Evolutionary conservation across 2,329 filamentous ascomycete species (phyloP), one percentile per base, ranked within the genome.

Genomic region (Exophiala lecanii-corni): DNA sequence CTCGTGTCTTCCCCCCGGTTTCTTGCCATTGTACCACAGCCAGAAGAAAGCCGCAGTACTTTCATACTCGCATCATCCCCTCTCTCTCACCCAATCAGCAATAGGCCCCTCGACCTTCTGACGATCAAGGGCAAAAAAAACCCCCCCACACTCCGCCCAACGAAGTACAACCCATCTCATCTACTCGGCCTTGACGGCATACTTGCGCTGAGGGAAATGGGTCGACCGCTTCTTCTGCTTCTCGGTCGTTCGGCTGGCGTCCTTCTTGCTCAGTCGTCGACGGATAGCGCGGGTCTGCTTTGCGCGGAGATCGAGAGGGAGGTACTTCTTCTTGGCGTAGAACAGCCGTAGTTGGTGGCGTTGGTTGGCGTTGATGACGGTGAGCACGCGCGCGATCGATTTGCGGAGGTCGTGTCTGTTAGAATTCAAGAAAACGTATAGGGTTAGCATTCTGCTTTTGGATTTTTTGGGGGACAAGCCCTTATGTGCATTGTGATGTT

Each of bases 281-380:
- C 92, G 89, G 76, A 97, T 94, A 69, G 89, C 92, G 65, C 92
- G 89, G 69, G 92, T 98, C 79, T 92, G 83, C 86, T 97, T 97
- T 69, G 89, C 74, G 74, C 92, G 87, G 78, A 98, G 89, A 73
- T 98, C 94, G 70, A 98, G 88, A 57, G 92, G 92, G 57, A 89
- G 76, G 82, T 96, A 96, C 81, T 96, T 97, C 87, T 97, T 97
- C 84, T 85, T 86, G 82, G 95, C 94, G 84, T 98, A 98, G 86
- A 97, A 97, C 60, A 97, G 80, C 64, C 89, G 89, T 65, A 98
- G 88, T 78, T 97, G 89, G 60, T 88, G 79, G 72, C 94, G 86
- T 80, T 98, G 92, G 82, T 94, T 97, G 75, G 89, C 85, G 82
- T 97, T 98, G 84, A 98, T 95, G 78, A 98, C 81, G 73, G 92